Evolutionary conservation across 495 filamentous ascomycete genomes (phyloP), one percentile per base, ranked within the genome.

Genomic region (Xeromyces bisporus): DNA sequence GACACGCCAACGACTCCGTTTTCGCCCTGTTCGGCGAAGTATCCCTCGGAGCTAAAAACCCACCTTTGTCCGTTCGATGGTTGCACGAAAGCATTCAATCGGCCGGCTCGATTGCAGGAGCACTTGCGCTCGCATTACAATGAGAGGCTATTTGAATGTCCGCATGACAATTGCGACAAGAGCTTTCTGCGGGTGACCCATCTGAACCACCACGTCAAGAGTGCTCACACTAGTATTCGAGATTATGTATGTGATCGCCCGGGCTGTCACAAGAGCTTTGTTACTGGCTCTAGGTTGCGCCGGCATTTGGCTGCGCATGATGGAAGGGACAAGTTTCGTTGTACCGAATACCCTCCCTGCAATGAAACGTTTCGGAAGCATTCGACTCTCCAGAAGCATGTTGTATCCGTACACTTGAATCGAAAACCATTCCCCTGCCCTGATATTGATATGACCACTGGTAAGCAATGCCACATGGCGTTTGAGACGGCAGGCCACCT

Each of bases 61-160:
- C 71, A 77, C 41, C 53, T 48, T 24, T 93, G 85, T 53, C 65
- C 70, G 2, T 69, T 68, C 40, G 63, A 72, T 11, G 70, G 65
- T 23, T 93, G 85, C 46, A 47, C 52, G 15, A 86, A 84, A 53
- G 69, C 74, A n/a, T 93, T 85, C 68, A 87, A 89, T 50, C 73
- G 85, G 1, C 83, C 80, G 2, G 73, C 69, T n/a, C 69, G 79
- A 20, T 66, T 93, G 2, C 61, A 72, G n/a, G 68, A 78, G 26
- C 85, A 93, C 44, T 43, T 83, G 2, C 62, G 79, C 26, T 78
- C 76, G 2, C 85, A 93, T 48, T 82, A 71, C 25, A 78, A 80
- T 39, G 80, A 85, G 40, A 68, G 84, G 6, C 63, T 78, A 4
- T 82, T 72, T 47, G 49, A 58, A 15, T 97, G 89, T 46, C 55